Evolutionary conservation across 164 flowering plant species (phyloP).

Genomic region (Vitis cinerea): DNA sequence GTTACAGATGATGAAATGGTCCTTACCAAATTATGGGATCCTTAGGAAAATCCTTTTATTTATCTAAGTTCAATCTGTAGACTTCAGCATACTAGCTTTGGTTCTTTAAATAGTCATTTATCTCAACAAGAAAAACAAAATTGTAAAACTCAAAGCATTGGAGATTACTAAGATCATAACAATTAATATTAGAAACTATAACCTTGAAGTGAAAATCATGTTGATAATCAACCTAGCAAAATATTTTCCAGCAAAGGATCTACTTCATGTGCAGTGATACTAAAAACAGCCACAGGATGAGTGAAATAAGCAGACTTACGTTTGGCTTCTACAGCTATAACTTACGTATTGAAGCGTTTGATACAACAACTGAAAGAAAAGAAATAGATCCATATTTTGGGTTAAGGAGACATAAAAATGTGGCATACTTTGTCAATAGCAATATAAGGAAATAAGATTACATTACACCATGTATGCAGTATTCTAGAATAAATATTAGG

Average conservation of each 20-base stretch:
- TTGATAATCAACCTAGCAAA: neutral
- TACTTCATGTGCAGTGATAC: neutral
- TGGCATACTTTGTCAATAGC: neutral
- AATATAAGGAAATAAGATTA: neutral
- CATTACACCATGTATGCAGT: neutral
- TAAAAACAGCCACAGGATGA: neutral
- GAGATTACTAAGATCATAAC: too few species aligned
- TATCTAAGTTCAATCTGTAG: neutral
- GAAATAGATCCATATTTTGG: too few species aligned
- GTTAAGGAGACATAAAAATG: neutral
- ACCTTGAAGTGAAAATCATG: neutral
- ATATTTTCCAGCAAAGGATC: neutral
- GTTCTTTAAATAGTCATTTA: neutral
- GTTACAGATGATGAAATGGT: neutral
- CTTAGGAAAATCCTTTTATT: neutral
- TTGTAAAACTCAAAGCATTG: too few species aligned
- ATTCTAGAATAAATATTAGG: neutral
- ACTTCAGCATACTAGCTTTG: neutral
- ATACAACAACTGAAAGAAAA: too few species aligned
- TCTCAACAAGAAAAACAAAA: too few species aligned
- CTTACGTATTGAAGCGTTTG: neutral
- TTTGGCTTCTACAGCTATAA: neutral
- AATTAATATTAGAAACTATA: neutral
- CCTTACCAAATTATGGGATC: neutral
- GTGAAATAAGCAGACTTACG: neutral